Evolutionary conservation across 2,329 filamentous ascomycete species (phyloP).

Genomic region (Byssochlamys sp.): DNA sequence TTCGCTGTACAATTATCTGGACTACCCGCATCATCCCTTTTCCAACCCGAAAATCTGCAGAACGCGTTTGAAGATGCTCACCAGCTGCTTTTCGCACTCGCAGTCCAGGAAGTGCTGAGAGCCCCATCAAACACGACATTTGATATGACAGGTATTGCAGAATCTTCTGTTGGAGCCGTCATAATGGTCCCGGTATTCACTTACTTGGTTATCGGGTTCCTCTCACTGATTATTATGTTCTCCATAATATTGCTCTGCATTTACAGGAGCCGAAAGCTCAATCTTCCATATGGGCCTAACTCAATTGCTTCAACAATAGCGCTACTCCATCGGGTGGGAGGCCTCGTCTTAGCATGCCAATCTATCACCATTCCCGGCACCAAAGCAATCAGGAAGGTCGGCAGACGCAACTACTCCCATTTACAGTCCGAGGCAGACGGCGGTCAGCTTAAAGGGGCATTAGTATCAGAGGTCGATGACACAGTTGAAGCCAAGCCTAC

Average conservation of each 20-base stretch:
- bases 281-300: conserved; percentile 1
- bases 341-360: not conserved
- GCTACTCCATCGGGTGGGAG: not conserved
- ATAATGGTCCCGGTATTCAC: conserved; percentile 15
- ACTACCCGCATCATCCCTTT: conserved; percentile 19
- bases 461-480: not conserved
- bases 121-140: not conserved
- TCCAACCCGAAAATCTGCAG: conserved; percentile 23
- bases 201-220: conserved; percentile 15
- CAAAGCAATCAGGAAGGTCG: too few species aligned
- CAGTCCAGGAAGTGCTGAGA: conserved; percentile 9
- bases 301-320: not conserved
- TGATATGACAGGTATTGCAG: not conserved
- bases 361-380: not conserved
- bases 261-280: conserved; percentile 4
- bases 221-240: conserved; percentile 13
- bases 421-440: too few species aligned
- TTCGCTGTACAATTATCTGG: conserved; percentile 26
- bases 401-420: too few species aligned
- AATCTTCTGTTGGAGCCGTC: conserved; percentile 6
- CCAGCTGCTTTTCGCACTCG: conserved; percentile 31
- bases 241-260: conserved; percentile 14
- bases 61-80: conserved; percentile 33
- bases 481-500: not conserved
- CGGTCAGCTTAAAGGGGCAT: not conserved